Percentiles rank a stretch among this genome's conserved stretches.
Evolutionary conservation across 148 eudicot genomes (phyloP).

Genomic region (Simmondsia chinensis): DNA sequence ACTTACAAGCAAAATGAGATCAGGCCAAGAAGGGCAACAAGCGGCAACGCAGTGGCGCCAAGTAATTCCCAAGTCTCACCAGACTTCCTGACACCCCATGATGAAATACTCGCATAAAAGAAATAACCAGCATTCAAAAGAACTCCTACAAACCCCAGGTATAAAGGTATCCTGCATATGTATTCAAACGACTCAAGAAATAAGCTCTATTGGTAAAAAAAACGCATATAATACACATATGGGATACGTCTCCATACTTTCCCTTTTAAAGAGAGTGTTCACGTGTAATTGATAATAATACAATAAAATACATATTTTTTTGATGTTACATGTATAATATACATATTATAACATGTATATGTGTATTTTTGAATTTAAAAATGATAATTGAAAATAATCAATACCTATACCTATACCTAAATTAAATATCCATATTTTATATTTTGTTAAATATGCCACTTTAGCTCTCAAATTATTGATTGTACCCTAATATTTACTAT

Average conservation of each 20-base stretch:
- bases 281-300: too few species aligned
- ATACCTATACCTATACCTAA: too few species aligned
- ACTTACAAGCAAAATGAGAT: constrained; percentile 81
- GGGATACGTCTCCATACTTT: neutral
- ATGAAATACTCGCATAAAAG: constrained; percentile 46
- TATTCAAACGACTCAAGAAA: neutral
- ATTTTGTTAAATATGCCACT: too few species aligned
- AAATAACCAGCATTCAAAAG: constrained; percentile 46
- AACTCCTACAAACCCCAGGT: constrained; percentile 60
- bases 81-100: constrained; percentile 50
- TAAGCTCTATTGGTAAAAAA: neutral
- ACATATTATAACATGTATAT: too few species aligned
- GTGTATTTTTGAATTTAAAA: too few species aligned
- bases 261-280: too few species aligned
- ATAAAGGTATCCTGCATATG: constrained; percentile 68
- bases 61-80: constrained; percentile 65
- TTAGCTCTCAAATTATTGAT: too few species aligned
- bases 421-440: too few species aligned
- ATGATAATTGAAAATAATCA: too few species aligned
- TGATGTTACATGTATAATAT: too few species aligned
- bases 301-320: too few species aligned
- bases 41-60: constrained; percentile 60
- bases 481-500: too few species aligned
- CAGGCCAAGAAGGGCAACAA: constrained; percentile 60
- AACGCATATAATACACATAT: neutral